Evolutionary conservation across 768 basidiomycete species (phyloP), one percentile per base, ranked within the genome.

Genomic region (Mrakia gelida): DNA sequence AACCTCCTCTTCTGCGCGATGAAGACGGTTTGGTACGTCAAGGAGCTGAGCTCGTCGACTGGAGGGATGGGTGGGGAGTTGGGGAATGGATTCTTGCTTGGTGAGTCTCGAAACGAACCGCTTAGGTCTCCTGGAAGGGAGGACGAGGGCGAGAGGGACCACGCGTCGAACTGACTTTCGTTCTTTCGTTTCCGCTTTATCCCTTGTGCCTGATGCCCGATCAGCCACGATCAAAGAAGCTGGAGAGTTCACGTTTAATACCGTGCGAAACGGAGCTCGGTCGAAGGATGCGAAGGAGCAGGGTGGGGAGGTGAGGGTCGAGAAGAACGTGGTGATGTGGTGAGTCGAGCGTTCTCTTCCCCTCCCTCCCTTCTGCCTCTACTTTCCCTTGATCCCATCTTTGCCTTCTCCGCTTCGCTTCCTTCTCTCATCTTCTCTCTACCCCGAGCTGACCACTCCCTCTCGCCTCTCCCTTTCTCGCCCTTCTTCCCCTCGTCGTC

Each of bases 1-100:
- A 92, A 91, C 81, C 91, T 95, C 82, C 84, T 92, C 43, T 84
- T 97, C 62, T 87, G 90, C 3, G 93, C 92, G 0, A 90, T 94
- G 87, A 96, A 93, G 85, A 91, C 94, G 88, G 90, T 93, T 78
- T 87, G 88, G 73, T 97, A 98, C 82, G 85, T 98, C 49, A 87
- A 88, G 52, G 75, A 75, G 45, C 65, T 75, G 11, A 76, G 45
- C 75, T 71, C 3, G 71, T 73, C 32, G 45, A 75, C 21, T 34
- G 73, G 15, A 9, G 41, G 67, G 26, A 38, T 75, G 76, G 49
- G 41, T 77, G 78, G 56, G 0, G 70, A 34, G 30, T 30, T 28
- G 41, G 63, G 34, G 4, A 70, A 70, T 38, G 49, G 11, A 18
- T 43, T 38, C 38, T 68, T 80, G 62, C 72, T 79, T 15, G 71